Evolutionary conservation across 1,284 basidiomycete genomes (phyloP).

Genomic region (Moesziomyces globuligerus): DNA sequence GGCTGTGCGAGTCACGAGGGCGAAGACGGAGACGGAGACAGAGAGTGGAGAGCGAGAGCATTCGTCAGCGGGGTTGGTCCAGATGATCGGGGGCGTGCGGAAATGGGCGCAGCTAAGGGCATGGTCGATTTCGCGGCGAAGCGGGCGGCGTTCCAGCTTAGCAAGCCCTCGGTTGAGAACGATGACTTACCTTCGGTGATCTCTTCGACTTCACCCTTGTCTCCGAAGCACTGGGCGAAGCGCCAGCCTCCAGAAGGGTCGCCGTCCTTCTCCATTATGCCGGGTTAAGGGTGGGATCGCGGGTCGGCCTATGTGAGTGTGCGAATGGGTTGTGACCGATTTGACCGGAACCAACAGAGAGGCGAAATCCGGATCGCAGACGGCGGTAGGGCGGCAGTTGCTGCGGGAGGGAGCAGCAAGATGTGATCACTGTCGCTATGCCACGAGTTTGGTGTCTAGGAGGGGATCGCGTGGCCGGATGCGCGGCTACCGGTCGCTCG

Average conservation of each 20-base stretch:
- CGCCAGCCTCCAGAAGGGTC: constrained; percentile 76
- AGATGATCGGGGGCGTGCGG: too few species aligned
- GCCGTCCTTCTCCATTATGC: constrained; percentile 61
- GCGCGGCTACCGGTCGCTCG: background rate
- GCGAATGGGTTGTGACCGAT: background rate
- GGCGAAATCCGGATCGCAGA: background rate
- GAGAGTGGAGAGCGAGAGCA: background rate
- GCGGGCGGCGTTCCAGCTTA: too few species aligned
- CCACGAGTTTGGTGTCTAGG: background rate
- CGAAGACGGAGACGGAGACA: background rate
- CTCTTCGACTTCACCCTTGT: constrained; percentile 84
- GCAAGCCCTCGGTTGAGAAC: background rate
- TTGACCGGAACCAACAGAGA: background rate
- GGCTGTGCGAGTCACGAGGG: constrained; percentile 76
- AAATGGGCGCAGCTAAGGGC: too few species aligned
- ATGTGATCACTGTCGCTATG: background rate
- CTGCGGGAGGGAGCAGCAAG: background rate
- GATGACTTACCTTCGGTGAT: constrained; percentile 88
- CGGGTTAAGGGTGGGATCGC: constrained; percentile 1
- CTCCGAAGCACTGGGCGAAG: constrained; percentile 98
- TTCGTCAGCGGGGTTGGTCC: background rate
- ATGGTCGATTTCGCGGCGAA: too few species aligned
- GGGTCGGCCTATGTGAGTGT: background rate
- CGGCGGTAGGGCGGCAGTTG: too few species aligned
- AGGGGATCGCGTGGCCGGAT: background rate